A percentile compares a stretch with the other conserved stretches of the same genome.
Evolutionary conservation across 108 stramenopile species (phyloP).

Genomic region (Cyclostephanos tholiformis): DNA sequence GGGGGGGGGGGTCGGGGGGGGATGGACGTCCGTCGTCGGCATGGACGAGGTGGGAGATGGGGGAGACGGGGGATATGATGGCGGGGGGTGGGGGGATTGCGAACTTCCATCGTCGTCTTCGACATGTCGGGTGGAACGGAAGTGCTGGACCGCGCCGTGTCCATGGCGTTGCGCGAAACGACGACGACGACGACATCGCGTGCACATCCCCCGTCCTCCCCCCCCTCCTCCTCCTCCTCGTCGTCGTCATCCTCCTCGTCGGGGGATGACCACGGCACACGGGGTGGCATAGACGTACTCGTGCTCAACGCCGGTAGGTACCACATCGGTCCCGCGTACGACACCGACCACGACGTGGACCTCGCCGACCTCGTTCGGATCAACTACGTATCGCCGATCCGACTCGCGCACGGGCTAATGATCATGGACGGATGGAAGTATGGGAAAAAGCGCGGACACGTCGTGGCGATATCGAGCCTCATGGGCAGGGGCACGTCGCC

Average conservation of each 20-base stretch:
- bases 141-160: conserved; percentile 15
- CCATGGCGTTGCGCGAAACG: background rate
- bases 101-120: conserved; percentile 24
- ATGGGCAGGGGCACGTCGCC: conserved; percentile 61
- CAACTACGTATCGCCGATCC: conserved; percentile 27
- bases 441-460: conserved; percentile 27
- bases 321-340: conserved; percentile 16
- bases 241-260: background rate
- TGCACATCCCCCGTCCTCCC: no score
- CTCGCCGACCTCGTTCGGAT: conserved; percentile 25
- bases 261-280: no score
- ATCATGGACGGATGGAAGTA: conserved; percentile 24
- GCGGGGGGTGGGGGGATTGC: background rate
- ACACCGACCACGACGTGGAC: conserved; percentile 11
- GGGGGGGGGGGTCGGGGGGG: no score
- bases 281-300: conserved; percentile 32
- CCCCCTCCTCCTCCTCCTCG: no score
- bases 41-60: background rate
- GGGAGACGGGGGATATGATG: background rate
- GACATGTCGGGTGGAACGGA: conserved; percentile 10
- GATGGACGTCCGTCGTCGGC: background rate
- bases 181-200: no score
- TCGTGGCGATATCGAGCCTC: conserved; percentile 63
- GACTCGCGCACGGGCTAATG: conserved; percentile 14
- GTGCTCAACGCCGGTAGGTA: conserved; percentile 37